These are phyloP conservation scores for Aquilaria yunnanensis DNA, from an alignment of 345 rosid species.

Conservation along the genomic window DNA sequence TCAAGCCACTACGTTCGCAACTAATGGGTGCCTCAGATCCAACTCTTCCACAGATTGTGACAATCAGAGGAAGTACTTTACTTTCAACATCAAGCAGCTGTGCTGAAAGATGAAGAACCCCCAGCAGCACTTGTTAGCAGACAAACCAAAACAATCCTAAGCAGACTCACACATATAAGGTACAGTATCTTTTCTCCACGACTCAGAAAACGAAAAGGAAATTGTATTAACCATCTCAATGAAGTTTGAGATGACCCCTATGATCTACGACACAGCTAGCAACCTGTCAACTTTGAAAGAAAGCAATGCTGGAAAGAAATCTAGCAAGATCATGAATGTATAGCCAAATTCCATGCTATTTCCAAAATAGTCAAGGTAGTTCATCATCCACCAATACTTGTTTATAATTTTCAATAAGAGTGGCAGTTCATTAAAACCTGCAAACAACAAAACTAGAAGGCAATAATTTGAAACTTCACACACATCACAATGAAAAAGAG, in stretches of 20 bases:
- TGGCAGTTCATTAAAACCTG: background rate
- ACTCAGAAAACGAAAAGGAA: too few species aligned
- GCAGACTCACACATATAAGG: background rate
- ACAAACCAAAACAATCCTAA: background rate
- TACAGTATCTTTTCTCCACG: too few species aligned
- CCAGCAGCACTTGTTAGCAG: background rate
- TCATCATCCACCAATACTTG: background rate
- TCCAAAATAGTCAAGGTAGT: background rate
- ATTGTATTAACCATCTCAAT: too few species aligned
- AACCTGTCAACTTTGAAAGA: too few species aligned
- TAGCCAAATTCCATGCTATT: background rate
- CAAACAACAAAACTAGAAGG: background rate
- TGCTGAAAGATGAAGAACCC: constrained; percentile 36
- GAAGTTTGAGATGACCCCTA: too few species aligned
- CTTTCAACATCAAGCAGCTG: constrained; percentile 71
- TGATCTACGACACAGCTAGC: too few species aligned
- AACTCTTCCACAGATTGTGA: constrained; percentile 72
- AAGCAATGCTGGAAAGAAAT: too few species aligned
- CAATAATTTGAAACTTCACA: background rate
- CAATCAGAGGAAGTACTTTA: constrained; percentile 64
- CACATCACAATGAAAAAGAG: background rate
- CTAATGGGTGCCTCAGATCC: constrained; percentile 83
- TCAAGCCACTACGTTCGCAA: constrained; percentile 70
- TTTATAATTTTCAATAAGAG: background rate
- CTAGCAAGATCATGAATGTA: too few species aligned